A percentile compares a stretch with the other conserved stretches of the same genome.
These are phyloP conservation scores for Dictyostelium intermedium DNA, from an alignment of 78 protist species.

Conservation along the genomic window DNA sequence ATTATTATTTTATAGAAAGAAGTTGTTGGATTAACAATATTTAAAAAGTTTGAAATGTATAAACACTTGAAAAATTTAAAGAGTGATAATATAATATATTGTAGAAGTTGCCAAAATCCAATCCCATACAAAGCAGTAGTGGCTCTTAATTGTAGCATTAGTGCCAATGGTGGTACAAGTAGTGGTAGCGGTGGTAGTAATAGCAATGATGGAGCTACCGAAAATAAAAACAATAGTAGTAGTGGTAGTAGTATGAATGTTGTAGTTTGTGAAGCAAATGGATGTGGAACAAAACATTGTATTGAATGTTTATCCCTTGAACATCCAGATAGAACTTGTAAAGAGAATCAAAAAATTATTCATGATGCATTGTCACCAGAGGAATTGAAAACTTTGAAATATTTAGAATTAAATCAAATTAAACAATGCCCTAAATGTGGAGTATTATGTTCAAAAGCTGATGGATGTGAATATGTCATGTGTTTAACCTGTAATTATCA, in stretches of 20 bases:
- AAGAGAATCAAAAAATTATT: conserved; percentile 2
- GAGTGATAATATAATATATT: conserved; percentile 11
- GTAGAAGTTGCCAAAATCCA: conserved; percentile 15
- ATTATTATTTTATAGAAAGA: background rate
- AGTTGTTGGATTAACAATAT: background rate
- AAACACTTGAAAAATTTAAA: background rate
- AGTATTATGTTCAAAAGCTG: background rate
- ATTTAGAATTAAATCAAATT: background rate
- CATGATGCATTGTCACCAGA: conserved; percentile 12
- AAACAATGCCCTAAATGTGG: conserved; percentile 52
- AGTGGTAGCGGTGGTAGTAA: background rate
- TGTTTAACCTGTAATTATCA: conserved; percentile 65
- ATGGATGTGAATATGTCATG: conserved; percentile 65
- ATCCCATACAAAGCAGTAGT: background rate
- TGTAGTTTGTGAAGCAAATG: conserved; percentile 6
- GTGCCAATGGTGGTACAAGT: background rate
- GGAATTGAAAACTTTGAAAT: conserved; percentile 23
- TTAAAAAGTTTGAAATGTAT: conserved; percentile 17
- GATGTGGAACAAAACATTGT: conserved; percentile 19
- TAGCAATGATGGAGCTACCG: background rate
- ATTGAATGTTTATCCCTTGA: conserved; percentile 5
- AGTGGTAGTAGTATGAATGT: background rate
- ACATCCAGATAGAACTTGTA: conserved; percentile 31
- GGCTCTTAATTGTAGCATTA: background rate
- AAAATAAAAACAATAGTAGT: background rate